These are phyloP conservation scores for Mucor lusitanicus DNA, from an alignment of 371 early-diverging fungal species.

Conservation along the genomic window DNA sequence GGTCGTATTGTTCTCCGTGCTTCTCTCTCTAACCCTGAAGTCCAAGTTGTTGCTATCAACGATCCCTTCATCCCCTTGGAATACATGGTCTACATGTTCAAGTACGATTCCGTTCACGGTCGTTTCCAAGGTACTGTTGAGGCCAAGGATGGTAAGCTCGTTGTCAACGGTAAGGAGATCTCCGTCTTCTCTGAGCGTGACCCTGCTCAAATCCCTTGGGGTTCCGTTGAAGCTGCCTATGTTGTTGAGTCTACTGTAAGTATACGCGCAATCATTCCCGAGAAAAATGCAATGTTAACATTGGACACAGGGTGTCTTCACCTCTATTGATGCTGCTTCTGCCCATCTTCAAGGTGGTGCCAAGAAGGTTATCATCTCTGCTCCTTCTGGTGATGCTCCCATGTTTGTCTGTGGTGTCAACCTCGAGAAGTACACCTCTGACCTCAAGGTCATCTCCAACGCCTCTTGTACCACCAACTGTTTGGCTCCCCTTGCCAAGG, in stretches of 20 bases:
- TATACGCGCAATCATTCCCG: neutral
- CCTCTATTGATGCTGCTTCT: constrained; percentile 83
- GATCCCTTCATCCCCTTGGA: constrained; percentile 97
- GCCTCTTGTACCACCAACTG: constrained; percentile 99
- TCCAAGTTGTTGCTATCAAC: constrained; percentile 95
- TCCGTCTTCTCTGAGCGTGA: constrained; percentile 68
- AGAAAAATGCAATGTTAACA: constrained; percentile 34
- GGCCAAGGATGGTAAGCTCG: constrained; percentile 79
- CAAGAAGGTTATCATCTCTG: constrained; percentile 98
- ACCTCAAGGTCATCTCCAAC: constrained; percentile 92
- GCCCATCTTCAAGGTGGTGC: constrained; percentile 89
- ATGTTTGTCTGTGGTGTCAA: constrained; percentile 96
- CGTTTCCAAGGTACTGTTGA: constrained; percentile 81
- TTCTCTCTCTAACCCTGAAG: constrained; percentile 66
- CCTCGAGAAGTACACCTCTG: constrained; percentile 84
- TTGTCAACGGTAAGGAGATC: constrained; percentile 85
- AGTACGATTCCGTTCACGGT: constrained; percentile 99
- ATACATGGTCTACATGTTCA: constrained; percentile 96
- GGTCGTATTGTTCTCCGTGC: constrained; percentile 98
- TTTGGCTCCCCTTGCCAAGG: constrained; percentile 98
- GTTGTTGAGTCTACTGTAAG: constrained; percentile 39
- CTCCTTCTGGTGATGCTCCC: constrained; percentile 91
- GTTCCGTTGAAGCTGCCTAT: constrained; percentile 83
- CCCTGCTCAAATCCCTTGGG: constrained; percentile 95
- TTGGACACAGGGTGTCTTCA: constrained; percentile 90